phyloP scores from a whole-genome alignment of 768 basidiomycete genomes.

The Gymnopilus junonius region DNA sequence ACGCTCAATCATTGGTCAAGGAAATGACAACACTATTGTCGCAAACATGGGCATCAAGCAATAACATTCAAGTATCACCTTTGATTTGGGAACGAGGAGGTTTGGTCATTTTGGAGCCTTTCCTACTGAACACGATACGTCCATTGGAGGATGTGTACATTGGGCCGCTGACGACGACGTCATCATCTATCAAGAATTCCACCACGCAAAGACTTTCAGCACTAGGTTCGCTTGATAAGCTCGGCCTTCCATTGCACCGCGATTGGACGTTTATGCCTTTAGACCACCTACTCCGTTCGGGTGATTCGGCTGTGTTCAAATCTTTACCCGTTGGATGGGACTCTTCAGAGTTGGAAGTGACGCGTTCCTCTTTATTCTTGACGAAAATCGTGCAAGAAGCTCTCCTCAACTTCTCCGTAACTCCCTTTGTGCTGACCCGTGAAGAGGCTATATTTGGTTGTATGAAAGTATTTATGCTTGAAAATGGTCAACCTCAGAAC shows the following conservation, averaged over 20 bases:
- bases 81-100: slow-evolving; percentile 57
- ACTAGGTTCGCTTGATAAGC: slow-evolving; percentile 24
- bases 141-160: slow-evolving; percentile 47
- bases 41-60: slow-evolving; percentile 43
- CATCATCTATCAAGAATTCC: slow-evolving; percentile 56
- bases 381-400: slow-evolving; percentile 52
- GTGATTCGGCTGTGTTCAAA: slow-evolving; percentile 69
- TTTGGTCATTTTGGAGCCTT: slow-evolving; percentile 57
- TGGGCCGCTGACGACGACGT: slow-evolving; percentile 53
- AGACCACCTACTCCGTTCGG: slow-evolving; percentile 81
- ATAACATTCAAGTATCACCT: slow-evolving; percentile 39
- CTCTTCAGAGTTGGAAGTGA: slow-evolving; percentile 78
- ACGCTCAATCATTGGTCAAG: slow-evolving; percentile 47
- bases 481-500: slow-evolving; percentile 71
- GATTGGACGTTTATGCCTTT: slow-evolving; percentile 78
- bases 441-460: slow-evolving; percentile 73
- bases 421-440: slow-evolving; percentile 47
- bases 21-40: slow-evolving; percentile 43
- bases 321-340: slow-evolving; percentile 73
- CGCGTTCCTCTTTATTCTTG: slow-evolving; percentile 71
- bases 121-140: slow-evolving; percentile 53
- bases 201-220: slow-evolving; percentile 59
- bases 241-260: slow-evolving; percentile 50
- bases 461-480: slow-evolving; percentile 97
- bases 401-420: slow-evolving; percentile 45